These are phyloP conservation scores for Phytophthora ohioensis DNA, from an alignment of 352 stramenopile genomes.

Conservation along the genomic window DNA sequence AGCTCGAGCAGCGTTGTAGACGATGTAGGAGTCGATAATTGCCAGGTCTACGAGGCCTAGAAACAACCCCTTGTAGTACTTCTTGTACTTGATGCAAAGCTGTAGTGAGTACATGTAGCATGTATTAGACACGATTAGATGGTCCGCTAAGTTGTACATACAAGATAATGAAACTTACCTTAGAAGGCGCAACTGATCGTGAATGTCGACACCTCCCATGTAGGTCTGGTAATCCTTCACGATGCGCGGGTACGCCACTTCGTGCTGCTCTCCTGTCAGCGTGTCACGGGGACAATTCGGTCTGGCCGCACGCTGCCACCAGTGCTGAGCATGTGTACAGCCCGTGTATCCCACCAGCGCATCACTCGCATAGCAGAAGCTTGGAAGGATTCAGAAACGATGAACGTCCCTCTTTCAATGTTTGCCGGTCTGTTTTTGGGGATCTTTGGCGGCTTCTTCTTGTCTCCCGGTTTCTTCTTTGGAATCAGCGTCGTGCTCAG, in stretches of 20 bases:
- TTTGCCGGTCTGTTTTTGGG: background rate
- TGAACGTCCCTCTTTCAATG: constrained; percentile 16
- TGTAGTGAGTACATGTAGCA: background rate
- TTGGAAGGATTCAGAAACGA: background rate
- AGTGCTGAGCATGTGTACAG: constrained; percentile 9
- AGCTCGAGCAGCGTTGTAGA: background rate
- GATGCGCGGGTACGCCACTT: too few species aligned
- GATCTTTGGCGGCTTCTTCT: too few species aligned
- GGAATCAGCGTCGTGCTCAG: constrained; percentile 20
- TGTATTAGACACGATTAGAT: background rate
- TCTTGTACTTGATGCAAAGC: constrained; percentile 5
- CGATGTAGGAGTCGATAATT: background rate
- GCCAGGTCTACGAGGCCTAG: background rate
- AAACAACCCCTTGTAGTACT: background rate
- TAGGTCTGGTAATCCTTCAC: background rate
- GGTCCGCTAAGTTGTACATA: background rate
- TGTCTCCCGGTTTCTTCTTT: constrained; percentile 11
- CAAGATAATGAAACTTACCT: background rate
- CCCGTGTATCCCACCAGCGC: constrained; percentile 10
- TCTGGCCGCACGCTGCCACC: constrained; percentile 3
- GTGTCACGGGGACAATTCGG: background rate
- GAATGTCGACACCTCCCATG: background rate
- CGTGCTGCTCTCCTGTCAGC: too few species aligned
- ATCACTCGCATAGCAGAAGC: constrained; percentile 1
- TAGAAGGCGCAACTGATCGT: background rate